Conservation (phyloP, 768 basidiomycete genomes). For the Tulasnella sp. region DNA sequence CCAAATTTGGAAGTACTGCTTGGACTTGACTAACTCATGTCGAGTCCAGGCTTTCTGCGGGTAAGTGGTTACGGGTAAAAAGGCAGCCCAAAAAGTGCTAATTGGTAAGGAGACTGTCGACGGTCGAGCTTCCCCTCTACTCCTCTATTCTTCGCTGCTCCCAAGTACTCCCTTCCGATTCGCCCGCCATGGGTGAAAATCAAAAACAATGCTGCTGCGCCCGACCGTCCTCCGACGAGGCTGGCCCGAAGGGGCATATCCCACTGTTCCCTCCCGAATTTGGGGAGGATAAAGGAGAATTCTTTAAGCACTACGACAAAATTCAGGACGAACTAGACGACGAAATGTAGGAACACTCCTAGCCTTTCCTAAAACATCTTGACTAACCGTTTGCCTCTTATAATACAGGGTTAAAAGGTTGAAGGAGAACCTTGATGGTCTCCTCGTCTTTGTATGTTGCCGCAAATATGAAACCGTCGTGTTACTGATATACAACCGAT, state of each 20-base stretch:
- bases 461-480: not conserved
- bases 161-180: too few relatives aligned
- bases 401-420: not conserved
- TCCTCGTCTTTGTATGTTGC: not conserved
- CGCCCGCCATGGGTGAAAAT: too few relatives aligned
- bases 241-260: not conserved
- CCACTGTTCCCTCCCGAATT: not conserved
- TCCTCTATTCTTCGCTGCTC: too few relatives aligned
- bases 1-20: too few relatives aligned
- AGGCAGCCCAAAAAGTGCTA: too few relatives aligned
- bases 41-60: too few relatives aligned
- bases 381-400: not conserved
- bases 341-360: not conserved
- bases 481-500: not conserved
- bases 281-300: not conserved
- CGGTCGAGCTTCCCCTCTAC: too few relatives aligned
- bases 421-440: not conserved
- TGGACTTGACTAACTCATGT: too few relatives aligned
- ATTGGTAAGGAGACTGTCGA: too few relatives aligned
- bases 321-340: not conserved
- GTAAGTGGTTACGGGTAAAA: too few relatives aligned
- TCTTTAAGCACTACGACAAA: not conserved
- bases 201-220: too few relatives aligned
- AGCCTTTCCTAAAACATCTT: not conserved
- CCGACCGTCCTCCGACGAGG: not conserved